These are phyloP conservation scores for Sesbania bispinosa DNA, from an alignment of 306 rosid species.

Conservation along the genomic window DNA sequence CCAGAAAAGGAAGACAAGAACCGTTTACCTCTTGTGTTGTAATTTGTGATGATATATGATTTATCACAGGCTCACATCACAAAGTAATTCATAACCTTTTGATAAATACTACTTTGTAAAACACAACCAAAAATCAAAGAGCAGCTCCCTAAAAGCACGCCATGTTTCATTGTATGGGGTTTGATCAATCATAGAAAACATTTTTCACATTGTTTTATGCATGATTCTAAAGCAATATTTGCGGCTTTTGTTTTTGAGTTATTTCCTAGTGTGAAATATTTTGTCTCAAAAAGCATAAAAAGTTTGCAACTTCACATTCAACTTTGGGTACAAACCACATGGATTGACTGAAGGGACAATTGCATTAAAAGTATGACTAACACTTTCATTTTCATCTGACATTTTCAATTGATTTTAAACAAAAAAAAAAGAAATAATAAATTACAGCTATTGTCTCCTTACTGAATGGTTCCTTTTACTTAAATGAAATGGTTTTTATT, in stretches of 20 bases:
- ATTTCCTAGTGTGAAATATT: background rate
- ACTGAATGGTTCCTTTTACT: too few relatives aligned
- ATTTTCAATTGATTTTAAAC: background rate
- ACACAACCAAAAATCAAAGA: background rate
- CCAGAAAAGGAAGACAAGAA: background rate
- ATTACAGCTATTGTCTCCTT: too few relatives aligned
- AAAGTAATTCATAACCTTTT: too few relatives aligned
- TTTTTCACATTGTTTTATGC: background rate
- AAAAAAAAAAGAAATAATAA: too few relatives aligned
- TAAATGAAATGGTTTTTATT: background rate
- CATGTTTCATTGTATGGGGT: constrained; percentile 3
- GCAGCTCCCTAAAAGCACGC: constrained; percentile 12
- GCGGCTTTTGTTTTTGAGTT: background rate
- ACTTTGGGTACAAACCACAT: background rate
- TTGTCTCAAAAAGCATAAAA: background rate
- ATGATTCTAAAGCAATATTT: background rate
- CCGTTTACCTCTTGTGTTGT: background rate
- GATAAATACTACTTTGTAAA: too few relatives aligned
- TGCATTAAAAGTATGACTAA: background rate
- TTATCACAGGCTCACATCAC: too few relatives aligned
- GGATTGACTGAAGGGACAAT: background rate
- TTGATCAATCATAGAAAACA: constrained; percentile 5
- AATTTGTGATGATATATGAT: background rate
- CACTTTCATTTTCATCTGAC: background rate
- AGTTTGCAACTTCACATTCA: background rate